Percentiles rank a stretch among this genome's conserved stretches.
Evolutionary conservation across 129 eudicot species (phyloP).

Genomic region (Flaveria robusta): DNA sequence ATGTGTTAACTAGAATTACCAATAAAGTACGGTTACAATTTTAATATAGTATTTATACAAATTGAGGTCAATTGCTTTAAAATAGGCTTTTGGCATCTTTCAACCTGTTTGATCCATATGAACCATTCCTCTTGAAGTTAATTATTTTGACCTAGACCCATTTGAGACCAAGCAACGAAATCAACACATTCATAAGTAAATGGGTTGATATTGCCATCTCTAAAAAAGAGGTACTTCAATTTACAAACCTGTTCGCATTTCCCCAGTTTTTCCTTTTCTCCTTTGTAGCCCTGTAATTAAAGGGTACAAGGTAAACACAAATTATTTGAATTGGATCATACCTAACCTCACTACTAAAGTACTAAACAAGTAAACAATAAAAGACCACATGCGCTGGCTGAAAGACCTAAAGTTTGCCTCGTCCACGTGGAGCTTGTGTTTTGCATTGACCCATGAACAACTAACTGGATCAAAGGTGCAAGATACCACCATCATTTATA

Average conservation of each 20-base stretch:
- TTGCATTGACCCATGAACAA: constrained; percentile 7
- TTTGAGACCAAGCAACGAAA: not conserved
- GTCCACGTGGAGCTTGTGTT: not conserved
- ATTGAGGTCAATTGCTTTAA: not conserved
- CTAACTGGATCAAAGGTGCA: not conserved
- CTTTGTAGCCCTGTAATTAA: constrained; percentile 72
- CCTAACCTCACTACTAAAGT: not conserved
- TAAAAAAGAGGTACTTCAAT: not conserved
- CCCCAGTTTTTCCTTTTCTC: constrained; percentile 83
- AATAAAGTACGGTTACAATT: not conserved
- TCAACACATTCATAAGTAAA: not conserved
- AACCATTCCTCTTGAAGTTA: not conserved
- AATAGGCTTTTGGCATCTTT: not conserved
- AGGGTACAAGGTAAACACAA: constrained; percentile 20
- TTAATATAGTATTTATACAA: not conserved
- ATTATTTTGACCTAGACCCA: constrained; percentile 2
- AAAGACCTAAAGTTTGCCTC: not conserved
- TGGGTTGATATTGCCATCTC: not conserved
- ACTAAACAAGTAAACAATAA: not conserved
- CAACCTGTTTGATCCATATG: not conserved
- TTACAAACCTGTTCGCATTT: constrained; percentile 87
- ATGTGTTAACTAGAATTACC: not conserved
- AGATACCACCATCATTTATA: constrained; percentile 10
- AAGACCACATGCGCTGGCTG: not conserved
- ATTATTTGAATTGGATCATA: not conserved